phyloP scores from a whole-genome alignment of 768 basidiomycete species.

The Auriscalpium orientale region DNA sequence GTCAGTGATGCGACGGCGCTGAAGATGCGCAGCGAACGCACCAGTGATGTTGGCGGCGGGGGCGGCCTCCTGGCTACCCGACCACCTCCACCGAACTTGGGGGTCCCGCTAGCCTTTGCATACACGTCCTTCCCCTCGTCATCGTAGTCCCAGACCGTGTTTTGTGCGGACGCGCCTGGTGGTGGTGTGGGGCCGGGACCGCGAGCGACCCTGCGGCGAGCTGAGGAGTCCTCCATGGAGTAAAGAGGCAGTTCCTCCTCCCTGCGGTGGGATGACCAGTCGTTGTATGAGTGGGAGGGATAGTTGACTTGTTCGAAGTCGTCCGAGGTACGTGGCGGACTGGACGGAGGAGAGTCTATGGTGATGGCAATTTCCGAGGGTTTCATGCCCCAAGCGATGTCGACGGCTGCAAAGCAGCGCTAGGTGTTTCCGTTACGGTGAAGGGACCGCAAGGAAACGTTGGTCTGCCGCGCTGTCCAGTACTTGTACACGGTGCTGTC shows the following conservation, averaged over 20 bases:
- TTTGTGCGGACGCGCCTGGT: conserved; percentile 13
- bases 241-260: conserved; percentile 43
- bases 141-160: conserved; percentile 33
- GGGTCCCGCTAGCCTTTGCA: conserved; percentile 31
- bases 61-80: conserved; percentile 42
- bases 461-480: not conserved
- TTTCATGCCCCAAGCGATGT: conserved; percentile 37
- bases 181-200: conserved; percentile 27
- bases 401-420: not conserved
- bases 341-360: conserved; percentile 51
- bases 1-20: not conserved
- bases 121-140: conserved; percentile 66
- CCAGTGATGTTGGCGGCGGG: conserved; percentile 48
- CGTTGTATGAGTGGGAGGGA: conserved; percentile 32
- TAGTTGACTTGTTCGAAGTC: conserved; percentile 70
- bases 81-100: conserved; percentile 40
- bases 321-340: conserved; percentile 43
- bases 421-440: not conserved
- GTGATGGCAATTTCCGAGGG: conserved; percentile 63
- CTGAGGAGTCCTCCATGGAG: conserved; percentile 46
- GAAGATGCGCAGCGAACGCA: conserved; percentile 12
- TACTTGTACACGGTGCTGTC: not conserved
- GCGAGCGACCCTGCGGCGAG: conserved; percentile 36
- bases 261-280: conserved; percentile 19
- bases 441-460: not conserved